A percentile compares a stretch with the other conserved stretches of the same genome.
phyloP scores from a whole-genome alignment of 1,284 basidiomycete species.

The Neonothopanus nambi region DNA sequence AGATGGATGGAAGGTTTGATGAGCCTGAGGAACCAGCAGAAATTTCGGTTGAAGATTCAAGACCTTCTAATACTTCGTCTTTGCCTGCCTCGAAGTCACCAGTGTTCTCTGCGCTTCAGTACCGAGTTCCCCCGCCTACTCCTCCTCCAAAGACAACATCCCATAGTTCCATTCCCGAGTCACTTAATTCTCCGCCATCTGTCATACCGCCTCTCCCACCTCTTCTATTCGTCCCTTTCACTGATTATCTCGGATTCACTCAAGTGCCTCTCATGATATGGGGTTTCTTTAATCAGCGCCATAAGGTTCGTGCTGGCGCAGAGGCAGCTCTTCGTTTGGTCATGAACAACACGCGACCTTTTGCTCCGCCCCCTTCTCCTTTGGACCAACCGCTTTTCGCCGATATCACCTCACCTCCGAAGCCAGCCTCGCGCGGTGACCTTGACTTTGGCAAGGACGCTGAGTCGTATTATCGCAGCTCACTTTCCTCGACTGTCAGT shows the following conservation, averaged over 20 bases:
- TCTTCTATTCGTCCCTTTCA: conserved; percentile 85
- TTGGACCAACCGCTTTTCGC: conserved; percentile 21
- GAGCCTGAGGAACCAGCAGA: conserved; percentile 45
- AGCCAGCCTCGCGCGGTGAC: conserved; percentile 40
- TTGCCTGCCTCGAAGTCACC: too few species aligned
- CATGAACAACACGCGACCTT: conserved; percentile 62
- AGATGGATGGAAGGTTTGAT: conserved; percentile 78
- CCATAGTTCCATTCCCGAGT: conserved; percentile 28
- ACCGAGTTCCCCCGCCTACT: conserved; percentile 11
- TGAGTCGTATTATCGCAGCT: conserved; percentile 73
- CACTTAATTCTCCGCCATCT: conserved; percentile 51
- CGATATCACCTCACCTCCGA: conserved; percentile 21
- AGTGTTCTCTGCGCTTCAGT: conserved; percentile 28
- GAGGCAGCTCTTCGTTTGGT: conserved; percentile 83
- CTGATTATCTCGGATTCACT: conserved; percentile 82
- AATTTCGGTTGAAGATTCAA: conserved; percentile 34
- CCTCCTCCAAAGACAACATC: conserved; percentile 22
- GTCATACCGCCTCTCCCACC: conserved; percentile 79
- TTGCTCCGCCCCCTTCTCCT: conserved; percentile 41
- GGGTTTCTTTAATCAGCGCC: conserved; percentile 92
- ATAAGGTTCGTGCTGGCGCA: conserved; percentile 76
- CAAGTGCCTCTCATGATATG: conserved; percentile 90
- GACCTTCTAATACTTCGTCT: conserved; percentile 30
- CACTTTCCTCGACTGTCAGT: conserved; percentile 53
- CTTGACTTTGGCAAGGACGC: conserved; percentile 73